Evolutionary conservation across 345 rosid genomes (phyloP).

Genomic region (Pugionium cornutum): DNA sequence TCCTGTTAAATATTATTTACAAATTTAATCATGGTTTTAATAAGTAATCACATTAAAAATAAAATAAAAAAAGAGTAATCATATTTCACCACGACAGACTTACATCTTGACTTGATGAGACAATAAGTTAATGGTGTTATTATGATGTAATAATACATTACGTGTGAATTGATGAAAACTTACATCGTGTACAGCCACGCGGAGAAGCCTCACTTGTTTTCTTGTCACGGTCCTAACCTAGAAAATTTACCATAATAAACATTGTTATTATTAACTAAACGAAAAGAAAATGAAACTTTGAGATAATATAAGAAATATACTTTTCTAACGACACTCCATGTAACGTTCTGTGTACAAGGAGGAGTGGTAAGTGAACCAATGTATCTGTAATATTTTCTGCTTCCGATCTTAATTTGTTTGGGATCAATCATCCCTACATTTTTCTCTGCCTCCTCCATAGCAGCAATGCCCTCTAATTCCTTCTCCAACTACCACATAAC

Average conservation of each 20-base stretch:
- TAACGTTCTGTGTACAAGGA: constrained; percentile 76
- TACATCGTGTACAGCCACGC: constrained; percentile 83
- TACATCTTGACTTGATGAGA: constrained; percentile 11
- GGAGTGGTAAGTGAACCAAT: constrained; percentile 83
- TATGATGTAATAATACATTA: neutral
- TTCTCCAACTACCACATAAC: constrained; percentile 43
- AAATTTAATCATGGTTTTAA: no score
- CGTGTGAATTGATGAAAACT: constrained; percentile 31
- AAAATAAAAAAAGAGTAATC: neutral
- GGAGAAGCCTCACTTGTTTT: constrained; percentile 65
- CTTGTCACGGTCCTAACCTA: constrained; percentile 55
- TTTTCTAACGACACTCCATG: constrained; percentile 70
- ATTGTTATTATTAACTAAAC: neutral
- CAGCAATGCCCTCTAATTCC: constrained; percentile 40
- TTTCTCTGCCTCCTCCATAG: constrained; percentile 36
- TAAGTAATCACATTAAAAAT: no score
- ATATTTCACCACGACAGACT: neutral
- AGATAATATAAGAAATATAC: constrained; percentile 28
- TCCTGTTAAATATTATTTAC: constrained; percentile 18
- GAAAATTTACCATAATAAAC: neutral
- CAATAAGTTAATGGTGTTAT: constrained; percentile 5
- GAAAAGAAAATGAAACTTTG: neutral
- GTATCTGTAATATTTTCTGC: constrained; percentile 75
- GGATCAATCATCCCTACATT: constrained; percentile 59
- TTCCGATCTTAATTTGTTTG: constrained; percentile 50